These are phyloP conservation scores for Pseudopyricularia cyperi DNA, from an alignment of 2,329 filamentous ascomycete genomes.

Conservation along the genomic window DNA sequence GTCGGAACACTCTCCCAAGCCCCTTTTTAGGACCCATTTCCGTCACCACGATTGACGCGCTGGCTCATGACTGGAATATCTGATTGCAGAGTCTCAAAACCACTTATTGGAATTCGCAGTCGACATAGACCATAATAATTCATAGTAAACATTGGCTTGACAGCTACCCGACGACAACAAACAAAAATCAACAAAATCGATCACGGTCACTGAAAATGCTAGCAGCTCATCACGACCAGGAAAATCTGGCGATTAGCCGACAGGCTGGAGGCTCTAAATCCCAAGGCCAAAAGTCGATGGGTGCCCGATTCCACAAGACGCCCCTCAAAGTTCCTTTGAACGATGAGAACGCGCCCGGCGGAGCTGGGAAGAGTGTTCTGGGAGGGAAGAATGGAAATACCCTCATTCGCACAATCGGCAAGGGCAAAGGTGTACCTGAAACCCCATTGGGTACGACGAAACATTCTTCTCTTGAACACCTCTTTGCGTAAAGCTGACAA, in stretches of 20 bases:
- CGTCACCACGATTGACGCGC: background rate
- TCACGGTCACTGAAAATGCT: too few relatives aligned
- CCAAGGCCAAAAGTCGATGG: conserved; percentile 52
- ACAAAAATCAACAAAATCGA: conserved; percentile 4
- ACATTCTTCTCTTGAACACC: background rate
- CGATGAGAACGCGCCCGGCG: conserved; percentile 65
- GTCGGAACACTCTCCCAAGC: conserved; percentile 2
- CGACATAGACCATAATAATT: background rate
- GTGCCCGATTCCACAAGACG: conserved; percentile 64
- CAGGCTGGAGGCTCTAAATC: conserved; percentile 51
- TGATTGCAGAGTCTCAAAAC: background rate
- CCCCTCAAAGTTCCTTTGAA: conserved; percentile 66
- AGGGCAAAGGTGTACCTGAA: conserved; percentile 51
- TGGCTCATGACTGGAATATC: background rate
- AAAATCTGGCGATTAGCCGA: conserved; percentile 69
- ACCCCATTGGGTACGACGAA: conserved; percentile 62
- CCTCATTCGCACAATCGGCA: conserved; percentile 37
- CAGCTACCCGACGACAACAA: conserved; percentile 4
- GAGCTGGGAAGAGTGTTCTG: conserved; percentile 40
- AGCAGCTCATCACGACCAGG: conserved; percentile 63
- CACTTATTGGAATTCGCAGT: background rate
- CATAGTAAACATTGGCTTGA: background rate
- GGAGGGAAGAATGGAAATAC: conserved; percentile 42
- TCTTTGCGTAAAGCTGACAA: conserved; percentile 3
- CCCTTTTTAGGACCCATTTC: background rate